Base-by-base conservation (phyloP, 2,329 filamentous ascomycete species). In the Capronia americana region DNA sequence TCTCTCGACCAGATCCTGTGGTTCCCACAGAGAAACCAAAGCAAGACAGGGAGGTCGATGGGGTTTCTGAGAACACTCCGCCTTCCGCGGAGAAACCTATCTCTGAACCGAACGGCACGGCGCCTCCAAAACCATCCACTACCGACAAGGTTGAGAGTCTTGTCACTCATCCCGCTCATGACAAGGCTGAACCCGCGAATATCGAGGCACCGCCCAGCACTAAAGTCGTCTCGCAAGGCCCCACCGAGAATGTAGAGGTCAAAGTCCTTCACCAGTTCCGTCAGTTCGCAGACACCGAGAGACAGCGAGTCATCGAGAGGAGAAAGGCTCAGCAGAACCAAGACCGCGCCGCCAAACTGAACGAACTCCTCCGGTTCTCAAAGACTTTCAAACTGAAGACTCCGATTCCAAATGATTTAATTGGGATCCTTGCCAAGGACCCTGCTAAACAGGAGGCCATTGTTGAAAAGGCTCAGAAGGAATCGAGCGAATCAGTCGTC, bases 391-490 rank as follows among this genome's bases (percentile, higher is more conserved):
- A 98, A 80, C 86, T 99, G 20, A 90, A 91, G 57, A 97, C 94
- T 2, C 93, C 93, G 5, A 93, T 99, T 11, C 95, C 95, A 1
- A 89, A 87, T 59, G 95, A 99, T 78, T 81, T 99, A 41, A 93
- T 99, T 30, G 90, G 92, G 1, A 99, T 99, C 71, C 90, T 99
- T 67, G 94, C 95, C 65, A 99, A 98, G 77, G 95, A 99, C 76
- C 93, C 93, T n/a, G 86, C 83, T 54, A 99, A 97, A 81, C 95
- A 98, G 79, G 89, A 93, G 74, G 88, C 93, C 75, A 98, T 99
- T 69, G 90, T 97, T 74, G 90, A 93, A 73, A 96, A 93, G 78
- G 92, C 92, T 1, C 88, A 92, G 67, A 87, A 88, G 74, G 90
- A 94, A 71, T 89, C 88, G 2, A 88, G 92, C 64, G 80, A 84